Conservation (phyloP, 371 early-diverging fungal species). For the Syncephalastrum monosporum region DNA sequence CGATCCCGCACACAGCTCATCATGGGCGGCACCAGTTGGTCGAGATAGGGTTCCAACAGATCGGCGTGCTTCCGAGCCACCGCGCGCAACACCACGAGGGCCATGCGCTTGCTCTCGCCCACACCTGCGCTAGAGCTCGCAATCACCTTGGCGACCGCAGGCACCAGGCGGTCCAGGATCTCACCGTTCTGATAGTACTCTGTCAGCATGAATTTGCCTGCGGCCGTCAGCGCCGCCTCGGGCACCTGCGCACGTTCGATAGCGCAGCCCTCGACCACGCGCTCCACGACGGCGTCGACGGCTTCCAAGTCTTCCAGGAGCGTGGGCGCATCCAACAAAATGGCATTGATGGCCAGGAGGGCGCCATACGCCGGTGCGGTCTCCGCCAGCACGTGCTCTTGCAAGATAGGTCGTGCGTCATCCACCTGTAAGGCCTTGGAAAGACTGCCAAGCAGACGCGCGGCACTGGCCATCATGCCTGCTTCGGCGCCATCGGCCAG, state of each 20-base stretch:
- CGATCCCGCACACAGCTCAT: constrained; percentile 77
- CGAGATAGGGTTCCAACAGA: constrained; percentile 46
- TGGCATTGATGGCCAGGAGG: constrained; percentile 48
- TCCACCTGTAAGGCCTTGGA: constrained; percentile 11
- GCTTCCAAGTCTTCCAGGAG: constrained; percentile 37
- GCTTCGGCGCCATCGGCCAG: constrained; percentile 32
- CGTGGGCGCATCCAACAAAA: constrained; percentile 47
- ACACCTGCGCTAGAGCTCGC: constrained; percentile 28
- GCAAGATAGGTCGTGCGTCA: constrained; percentile 12
- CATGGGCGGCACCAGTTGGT: constrained; percentile 58
- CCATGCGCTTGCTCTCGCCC: constrained; percentile 45
- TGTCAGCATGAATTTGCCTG: constrained; percentile 49
- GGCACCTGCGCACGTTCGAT: constrained; percentile 25
- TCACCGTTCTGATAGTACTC: constrained; percentile 42
- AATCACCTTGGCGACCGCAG: constrained; percentile 31
- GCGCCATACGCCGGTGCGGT: constrained; percentile 39
- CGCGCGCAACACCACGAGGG: constrained; percentile 36
- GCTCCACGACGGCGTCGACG: constrained; percentile 22
- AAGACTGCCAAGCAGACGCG: constrained; percentile 38
- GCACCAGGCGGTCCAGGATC: constrained; percentile 25
- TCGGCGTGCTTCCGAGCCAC: constrained; percentile 43
- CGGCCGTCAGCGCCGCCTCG: constrained; percentile 53
- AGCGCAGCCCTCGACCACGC: constrained; percentile 5
- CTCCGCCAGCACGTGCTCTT: constrained; percentile 39
- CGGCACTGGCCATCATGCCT: constrained; percentile 25